A percentile compares a stretch with the other conserved stretches of the same genome.
phyloP scores from a whole-genome alignment of 345 rosid genomes.

The Combretum micranthum region DNA sequence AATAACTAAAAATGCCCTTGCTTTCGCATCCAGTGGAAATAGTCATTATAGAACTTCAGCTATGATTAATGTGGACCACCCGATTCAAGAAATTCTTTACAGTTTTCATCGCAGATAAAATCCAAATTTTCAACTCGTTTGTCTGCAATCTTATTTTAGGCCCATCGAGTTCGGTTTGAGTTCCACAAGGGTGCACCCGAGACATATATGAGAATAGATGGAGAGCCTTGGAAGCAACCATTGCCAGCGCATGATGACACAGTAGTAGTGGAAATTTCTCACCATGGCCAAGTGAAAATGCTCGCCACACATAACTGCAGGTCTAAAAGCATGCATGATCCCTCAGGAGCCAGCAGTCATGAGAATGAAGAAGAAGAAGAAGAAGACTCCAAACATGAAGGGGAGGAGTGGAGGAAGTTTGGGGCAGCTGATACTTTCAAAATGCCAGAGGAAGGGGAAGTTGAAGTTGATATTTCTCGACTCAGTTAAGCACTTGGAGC shows the following conservation, averaged over 20 bases:
- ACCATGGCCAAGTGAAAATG: constrained; percentile 32
- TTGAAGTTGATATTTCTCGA: constrained; percentile 10
- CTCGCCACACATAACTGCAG: constrained; percentile 1
- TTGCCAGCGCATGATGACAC: constrained; percentile 61
- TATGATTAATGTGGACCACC: too few species aligned
- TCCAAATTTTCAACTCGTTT: too few species aligned
- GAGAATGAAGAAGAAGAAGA: constrained; percentile 10
- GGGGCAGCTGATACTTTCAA: constrained; percentile 42
- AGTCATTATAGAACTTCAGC: too few species aligned
- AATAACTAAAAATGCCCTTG: too few species aligned
- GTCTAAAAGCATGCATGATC: constrained; percentile 43
- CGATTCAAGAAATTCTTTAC: too few species aligned
- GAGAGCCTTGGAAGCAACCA: constrained; percentile 93
- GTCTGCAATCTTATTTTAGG: constrained; percentile 24
- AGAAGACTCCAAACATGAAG: constrained; percentile 12
- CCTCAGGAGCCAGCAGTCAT: neutral
- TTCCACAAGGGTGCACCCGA: constrained; percentile 69
- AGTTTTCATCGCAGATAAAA: too few species aligned
- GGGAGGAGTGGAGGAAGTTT: constrained; percentile 27
- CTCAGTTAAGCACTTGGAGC: neutral
- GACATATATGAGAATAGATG: constrained; percentile 84
- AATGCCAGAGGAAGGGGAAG: constrained; percentile 29
- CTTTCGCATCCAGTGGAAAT: too few species aligned
- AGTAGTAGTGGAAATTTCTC: constrained; percentile 76
- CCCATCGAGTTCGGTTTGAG: constrained; percentile 60